Base-by-base conservation (phyloP, 129 eudicot species). In the Erigeron canadensis region DNA sequence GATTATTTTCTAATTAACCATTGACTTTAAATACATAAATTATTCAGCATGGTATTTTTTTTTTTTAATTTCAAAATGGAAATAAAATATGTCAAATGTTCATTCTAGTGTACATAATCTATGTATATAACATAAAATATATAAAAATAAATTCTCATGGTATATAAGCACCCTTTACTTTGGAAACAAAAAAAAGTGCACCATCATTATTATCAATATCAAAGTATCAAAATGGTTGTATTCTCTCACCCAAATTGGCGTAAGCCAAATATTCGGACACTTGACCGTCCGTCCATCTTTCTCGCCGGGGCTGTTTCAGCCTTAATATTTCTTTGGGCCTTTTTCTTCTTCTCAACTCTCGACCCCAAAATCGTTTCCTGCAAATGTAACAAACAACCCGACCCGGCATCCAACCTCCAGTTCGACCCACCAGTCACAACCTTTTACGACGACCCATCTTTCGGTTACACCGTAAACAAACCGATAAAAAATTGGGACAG, bases 371-470 rank as follows among this genome's bases (percentile, higher is more conserved):
- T 48, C 21, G n/a, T 8, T 53, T 15, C 58, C 68, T 76, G 77
- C 77, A 60, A 9, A 54, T 66, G 75, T 28, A 28, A 28, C 15
- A 15, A 39, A 66, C 74, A 46, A 55, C 63, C 66, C 71, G 72
- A 51, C 51, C 77, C 80, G 23, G 70, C 77, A 45, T 41, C 70
- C 77, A 51, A 76, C 66, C 76, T 69, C 34, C 45, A 16, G 6
- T 73, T 7, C 67, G 83, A 80, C 76, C 84, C 84, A 10, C 80
- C 84, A 7, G 10, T 69, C 34, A 18, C 73, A 23, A 80, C 84
- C 67, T 81, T 75, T 74, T 81, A 75, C 77, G 84, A 81, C 74
- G 84, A 81, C 81, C 81, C 78, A 48, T 34, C 17, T n/a, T 70
- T 81, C 74, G 65, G 78, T 5, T 81, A 81, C 78, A 70, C 78